Evolutionary conservation across 73 alveolate species (phyloP).

Genomic region (Paramecium biaurelia): DNA sequence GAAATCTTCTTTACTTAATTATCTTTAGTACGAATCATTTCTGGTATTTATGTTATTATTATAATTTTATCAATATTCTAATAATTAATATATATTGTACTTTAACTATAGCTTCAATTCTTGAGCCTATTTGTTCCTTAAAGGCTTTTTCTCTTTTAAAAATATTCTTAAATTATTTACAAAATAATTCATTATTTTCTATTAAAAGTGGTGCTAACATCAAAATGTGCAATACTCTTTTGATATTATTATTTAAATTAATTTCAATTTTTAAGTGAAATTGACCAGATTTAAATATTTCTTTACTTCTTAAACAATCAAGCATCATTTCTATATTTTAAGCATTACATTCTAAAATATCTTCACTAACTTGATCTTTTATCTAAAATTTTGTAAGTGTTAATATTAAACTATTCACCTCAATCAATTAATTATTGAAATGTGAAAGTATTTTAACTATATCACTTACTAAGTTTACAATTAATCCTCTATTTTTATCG

Average conservation of each 20-base stretch:
- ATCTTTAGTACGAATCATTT: neutral
- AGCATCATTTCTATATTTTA: conserved; percentile 18
- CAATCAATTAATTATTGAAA: neutral
- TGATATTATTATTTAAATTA: neutral
- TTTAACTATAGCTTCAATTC: neutral
- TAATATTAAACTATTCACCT: neutral
- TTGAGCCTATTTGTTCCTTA: conserved; percentile 20
- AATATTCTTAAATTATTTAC: neutral
- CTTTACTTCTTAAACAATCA: neutral
- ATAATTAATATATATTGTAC: neutral
- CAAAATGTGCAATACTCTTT: neutral
- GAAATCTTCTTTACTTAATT: neutral
- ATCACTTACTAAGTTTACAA: neutral
- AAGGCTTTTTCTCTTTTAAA: conserved; percentile 30
- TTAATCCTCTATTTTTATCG: conserved; percentile 35
- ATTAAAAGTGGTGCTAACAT: conserved; percentile 4
- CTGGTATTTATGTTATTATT: conserved; percentile 1
- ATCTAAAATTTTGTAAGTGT: neutral
- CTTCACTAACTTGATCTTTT: neutral
- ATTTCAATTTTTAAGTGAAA: neutral
- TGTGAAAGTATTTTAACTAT: neutral
- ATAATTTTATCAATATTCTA: neutral
- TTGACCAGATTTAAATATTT: neutral
- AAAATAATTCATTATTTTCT: conserved; percentile 20
- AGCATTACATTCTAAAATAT: neutral